Evolutionary conservation across 1,139 yeast genomes (phyloP).

Genomic region (Saccharomyces hybrid): DNA sequence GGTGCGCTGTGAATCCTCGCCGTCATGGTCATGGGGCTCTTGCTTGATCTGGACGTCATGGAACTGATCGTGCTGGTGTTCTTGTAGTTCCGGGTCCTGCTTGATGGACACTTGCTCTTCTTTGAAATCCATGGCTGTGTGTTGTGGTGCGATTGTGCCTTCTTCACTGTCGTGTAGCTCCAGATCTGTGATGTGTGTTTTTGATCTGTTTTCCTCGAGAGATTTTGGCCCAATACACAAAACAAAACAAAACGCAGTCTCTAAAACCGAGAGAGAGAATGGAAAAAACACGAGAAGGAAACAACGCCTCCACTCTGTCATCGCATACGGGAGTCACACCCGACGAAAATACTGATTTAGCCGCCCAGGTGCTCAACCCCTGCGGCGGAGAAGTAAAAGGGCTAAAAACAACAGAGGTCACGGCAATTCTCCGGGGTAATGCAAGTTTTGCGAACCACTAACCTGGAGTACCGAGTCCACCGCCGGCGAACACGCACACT

Average conservation of each 20-base stretch:
- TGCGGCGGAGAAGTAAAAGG: too few species aligned
- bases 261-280: not conserved
- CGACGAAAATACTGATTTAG: not conserved
- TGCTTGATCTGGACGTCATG: not conserved
- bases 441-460: too few species aligned
- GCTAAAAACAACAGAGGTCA: too few species aligned
- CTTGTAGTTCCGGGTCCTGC: slow-evolving; percentile 5
- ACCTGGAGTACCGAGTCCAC: too few species aligned
- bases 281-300: not conserved
- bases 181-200: not conserved
- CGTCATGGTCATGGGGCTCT: not conserved
- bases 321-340: not conserved
- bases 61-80: not conserved
- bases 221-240: not conserved
- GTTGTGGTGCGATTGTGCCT: not conserved
- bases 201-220: not conserved
- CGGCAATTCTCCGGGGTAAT: not conserved
- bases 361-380: not conserved
- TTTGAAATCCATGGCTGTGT: slow-evolving; percentile 6
- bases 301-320: not conserved
- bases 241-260: not conserved
- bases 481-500: too few species aligned
- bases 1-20: not conserved
- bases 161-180: not conserved
- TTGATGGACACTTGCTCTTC: slow-evolving; percentile 9